Evolutionary conservation across 2,329 filamentous ascomycete genomes (phyloP).

Genomic region (Conoideocrella luteorostrata): DNA sequence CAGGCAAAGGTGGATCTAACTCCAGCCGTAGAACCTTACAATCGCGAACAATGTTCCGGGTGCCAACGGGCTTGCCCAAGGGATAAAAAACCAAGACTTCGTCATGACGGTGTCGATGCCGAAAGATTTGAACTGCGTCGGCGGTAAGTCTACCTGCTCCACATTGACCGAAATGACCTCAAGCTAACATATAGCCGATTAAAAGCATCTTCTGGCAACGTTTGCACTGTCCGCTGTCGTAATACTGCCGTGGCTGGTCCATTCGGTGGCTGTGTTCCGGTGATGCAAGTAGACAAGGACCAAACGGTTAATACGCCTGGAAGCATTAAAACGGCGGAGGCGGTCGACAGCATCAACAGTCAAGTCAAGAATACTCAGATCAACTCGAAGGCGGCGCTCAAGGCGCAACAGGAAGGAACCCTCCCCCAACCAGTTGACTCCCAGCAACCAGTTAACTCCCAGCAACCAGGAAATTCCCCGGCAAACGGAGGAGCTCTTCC

Average conservation of each 20-base stretch:
- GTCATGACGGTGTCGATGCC: background rate
- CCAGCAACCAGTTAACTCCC: too few relatives aligned
- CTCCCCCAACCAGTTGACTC: too few relatives aligned
- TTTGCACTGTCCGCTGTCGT: background rate
- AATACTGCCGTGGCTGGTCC: background rate
- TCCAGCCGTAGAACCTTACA: background rate
- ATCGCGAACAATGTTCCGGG: background rate
- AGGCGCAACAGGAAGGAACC: too few relatives aligned
- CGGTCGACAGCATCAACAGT: too few relatives aligned
- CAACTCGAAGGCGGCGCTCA: too few relatives aligned
- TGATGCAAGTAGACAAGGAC: background rate
- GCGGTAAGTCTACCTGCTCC: too few relatives aligned
- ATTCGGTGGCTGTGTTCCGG: background rate
- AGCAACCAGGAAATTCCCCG: too few relatives aligned
- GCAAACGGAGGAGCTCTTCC: too few relatives aligned
- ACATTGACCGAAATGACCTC: too few relatives aligned
- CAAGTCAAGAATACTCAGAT: too few relatives aligned
- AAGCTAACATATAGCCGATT: background rate
- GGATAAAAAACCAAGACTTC: background rate
- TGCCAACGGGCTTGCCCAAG: background rate
- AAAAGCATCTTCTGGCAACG: background rate
- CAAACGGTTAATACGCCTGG: conserved; percentile 38
- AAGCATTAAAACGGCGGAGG: conserved; percentile 65
- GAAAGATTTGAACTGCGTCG: background rate
- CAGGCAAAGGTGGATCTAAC: background rate